Base-by-base conservation (phyloP, 805 yeast genomes). In the Metschnikowia vanudenii region DNA sequence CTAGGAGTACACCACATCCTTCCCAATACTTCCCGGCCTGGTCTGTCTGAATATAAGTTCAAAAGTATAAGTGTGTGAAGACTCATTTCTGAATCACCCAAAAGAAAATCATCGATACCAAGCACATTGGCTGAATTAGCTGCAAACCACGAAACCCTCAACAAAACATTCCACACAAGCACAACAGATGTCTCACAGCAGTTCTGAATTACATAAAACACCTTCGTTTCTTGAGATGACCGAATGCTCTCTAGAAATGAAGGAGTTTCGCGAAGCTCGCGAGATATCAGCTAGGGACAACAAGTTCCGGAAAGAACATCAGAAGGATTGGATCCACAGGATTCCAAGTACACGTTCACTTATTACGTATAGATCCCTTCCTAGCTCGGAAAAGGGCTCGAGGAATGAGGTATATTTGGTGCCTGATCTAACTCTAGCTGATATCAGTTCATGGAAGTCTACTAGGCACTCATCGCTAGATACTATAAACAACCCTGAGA, bases 311-410 rank as follows among this genome's bases (percentile, higher is more conserved):
- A 28, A 42, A 13, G 41, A 43, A 26, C 39, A 19, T 29, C 42
- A 35, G 16, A 20, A 43, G 16, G 48, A 35, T 32, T 41, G 45
- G 53, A 47, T 35, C n/a, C 47, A 43, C 20, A 64, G 56, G 32
- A 45, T 56, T 11, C 69, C 69, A 7, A 53, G 57, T 40, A 34
- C 64, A 10, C 43, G 42, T 11, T 42, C 53, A 7, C 39, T 49
- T 3, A 39, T 49, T 14, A 40, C 49, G 12, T 45, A 45, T 19
- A 39, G 41, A 29, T 30, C 34, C 12, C 44, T 24, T 14, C 39
- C 48, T 16, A 12, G 13, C 12, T 29, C 40, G 13, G 41, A 30
- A 18, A 29, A 17, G 6, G n/a, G 13, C 10, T 20, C 48, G 5
- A 29, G 10, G 24, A 30, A 45, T 14, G 48, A 45, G 17, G 4